These are phyloP conservation scores for Ophiostoma piceae DNA, from an alignment of 2,329 filamentous ascomycete species.

Conservation along the genomic window DNA sequence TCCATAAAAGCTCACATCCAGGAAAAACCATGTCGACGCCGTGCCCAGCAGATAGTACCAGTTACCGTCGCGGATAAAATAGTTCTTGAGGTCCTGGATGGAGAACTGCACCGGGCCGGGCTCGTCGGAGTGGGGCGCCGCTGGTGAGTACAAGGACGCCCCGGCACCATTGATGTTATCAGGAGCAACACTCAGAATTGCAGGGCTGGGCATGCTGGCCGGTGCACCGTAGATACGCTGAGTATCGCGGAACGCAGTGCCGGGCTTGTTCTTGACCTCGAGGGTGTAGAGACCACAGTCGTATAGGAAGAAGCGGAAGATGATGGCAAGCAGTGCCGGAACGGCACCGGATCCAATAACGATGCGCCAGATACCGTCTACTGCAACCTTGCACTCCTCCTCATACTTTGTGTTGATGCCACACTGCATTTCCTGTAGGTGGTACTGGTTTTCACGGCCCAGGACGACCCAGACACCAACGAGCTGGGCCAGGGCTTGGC, in stretches of 20 bases:
- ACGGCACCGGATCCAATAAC: conserved; percentile 61
- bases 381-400: conserved; percentile 42
- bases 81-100: conserved; percentile 44
- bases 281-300: conserved; percentile 62
- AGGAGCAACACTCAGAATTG: not conserved
- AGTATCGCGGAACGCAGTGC: conserved; percentile 54
- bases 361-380: conserved; percentile 62
- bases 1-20: conserved; percentile 55
- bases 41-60: conserved; percentile 44
- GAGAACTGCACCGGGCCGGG: conserved; percentile 47
- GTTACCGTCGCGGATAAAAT: conserved; percentile 46
- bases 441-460: conserved; percentile 40
- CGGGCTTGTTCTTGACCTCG: conserved; percentile 58
- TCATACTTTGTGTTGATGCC: conserved; percentile 44
- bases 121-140: conserved; percentile 27
- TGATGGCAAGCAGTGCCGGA: conserved; percentile 57
- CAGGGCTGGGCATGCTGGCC: conserved; percentile 30
- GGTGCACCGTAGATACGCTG: conserved; percentile 51
- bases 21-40: conserved; percentile 48
- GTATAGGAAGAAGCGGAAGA: conserved; percentile 62
- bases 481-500: conserved; percentile 59
- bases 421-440: conserved; percentile 43
- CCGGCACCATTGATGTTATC: conserved; percentile 2
- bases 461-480: conserved; percentile 52
- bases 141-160: conserved; percentile 33